Conservation (phyloP, 2,329 filamentous ascomycete species). For the Pseudocercospora musae region DNA sequence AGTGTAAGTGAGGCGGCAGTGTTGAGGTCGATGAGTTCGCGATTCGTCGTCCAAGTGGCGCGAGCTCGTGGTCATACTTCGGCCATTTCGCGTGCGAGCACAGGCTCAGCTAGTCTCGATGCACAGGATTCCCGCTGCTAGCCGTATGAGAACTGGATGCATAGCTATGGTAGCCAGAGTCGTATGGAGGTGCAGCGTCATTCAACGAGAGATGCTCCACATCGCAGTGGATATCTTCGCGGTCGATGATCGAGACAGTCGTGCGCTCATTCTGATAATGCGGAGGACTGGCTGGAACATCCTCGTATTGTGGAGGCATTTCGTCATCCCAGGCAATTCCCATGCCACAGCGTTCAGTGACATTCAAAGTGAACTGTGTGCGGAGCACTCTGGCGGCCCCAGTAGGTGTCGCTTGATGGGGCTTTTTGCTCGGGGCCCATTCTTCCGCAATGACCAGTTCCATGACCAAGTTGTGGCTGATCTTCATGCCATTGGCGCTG, state of each 20-base stretch:
- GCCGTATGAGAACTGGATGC: background rate
- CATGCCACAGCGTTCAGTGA: conserved; percentile 81
- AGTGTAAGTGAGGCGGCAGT: too few species aligned
- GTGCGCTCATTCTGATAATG: conserved; percentile 40
- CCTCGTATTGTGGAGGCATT: conserved; percentile 87
- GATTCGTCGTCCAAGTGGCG: background rate
- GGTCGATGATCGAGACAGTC: conserved; percentile 46
- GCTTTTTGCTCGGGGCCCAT: conserved; percentile 67
- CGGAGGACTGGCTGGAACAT: conserved; percentile 84
- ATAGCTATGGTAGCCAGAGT: background rate
- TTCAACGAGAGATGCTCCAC: conserved; percentile 41
- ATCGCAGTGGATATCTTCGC: conserved; percentile 46
- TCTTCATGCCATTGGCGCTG: conserved; percentile 68
- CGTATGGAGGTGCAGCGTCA: background rate
- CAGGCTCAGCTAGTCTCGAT: background rate
- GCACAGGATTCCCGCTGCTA: background rate
- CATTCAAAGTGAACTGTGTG: conserved; percentile 80
- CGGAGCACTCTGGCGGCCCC: conserved; percentile 86
- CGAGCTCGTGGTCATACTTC: background rate
- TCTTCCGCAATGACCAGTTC: conserved; percentile 95
- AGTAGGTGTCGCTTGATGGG: conserved; percentile 75
- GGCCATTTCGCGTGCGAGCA: too few species aligned
- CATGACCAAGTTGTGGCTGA: conserved; percentile 81
- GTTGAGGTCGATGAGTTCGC: background rate
- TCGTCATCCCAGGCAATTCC: conserved; percentile 98